Evolutionary conservation across 805 yeast species (phyloP).

Genomic region (Wickerhamia fluorescens): DNA sequence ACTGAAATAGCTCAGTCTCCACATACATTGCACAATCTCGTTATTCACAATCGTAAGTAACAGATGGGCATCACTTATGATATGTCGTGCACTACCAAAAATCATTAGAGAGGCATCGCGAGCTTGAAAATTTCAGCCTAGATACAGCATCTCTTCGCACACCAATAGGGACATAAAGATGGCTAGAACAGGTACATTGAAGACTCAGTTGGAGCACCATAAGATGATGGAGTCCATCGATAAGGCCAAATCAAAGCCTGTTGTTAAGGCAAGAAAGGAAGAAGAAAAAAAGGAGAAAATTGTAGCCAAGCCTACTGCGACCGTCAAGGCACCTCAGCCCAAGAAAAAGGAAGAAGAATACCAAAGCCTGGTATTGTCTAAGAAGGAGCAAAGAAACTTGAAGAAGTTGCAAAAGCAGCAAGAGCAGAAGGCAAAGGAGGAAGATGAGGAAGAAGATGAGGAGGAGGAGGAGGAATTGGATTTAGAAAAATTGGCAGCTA

Average conservation of each 20-base stretch:
- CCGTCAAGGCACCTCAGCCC: conserved; percentile 8
- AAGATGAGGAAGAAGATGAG: conserved; percentile 22
- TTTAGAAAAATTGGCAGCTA: conserved; percentile 47
- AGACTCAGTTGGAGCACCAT: conserved; percentile 25
- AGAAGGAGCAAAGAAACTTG: conserved; percentile 55
- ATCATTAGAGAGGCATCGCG: too few relatives aligned
- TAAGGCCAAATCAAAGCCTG: conserved; percentile 19
- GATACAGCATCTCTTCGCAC: too few relatives aligned
- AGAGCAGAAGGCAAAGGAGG: conserved; percentile 22
- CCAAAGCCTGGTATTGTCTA: conserved; percentile 47
- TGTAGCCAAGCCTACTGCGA: conserved; percentile 6
- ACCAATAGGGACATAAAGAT: too few relatives aligned
- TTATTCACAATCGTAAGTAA: too few relatives aligned
- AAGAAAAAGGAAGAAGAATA: conserved; percentile 30
- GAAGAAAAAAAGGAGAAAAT: conserved; percentile 7
- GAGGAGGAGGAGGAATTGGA: conserved; percentile 33
- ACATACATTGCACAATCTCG: too few relatives aligned
- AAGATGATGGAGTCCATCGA: conserved; percentile 17
- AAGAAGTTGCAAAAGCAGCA: conserved; percentile 39
- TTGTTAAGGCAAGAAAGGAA: conserved; percentile 1
- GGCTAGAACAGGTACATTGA: conserved; percentile 25
- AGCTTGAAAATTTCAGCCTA: too few relatives aligned
- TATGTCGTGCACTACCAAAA: too few relatives aligned
- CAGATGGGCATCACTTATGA: too few relatives aligned
- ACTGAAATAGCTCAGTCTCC: too few relatives aligned